These are phyloP conservation scores for Aegle marmelos DNA, from an alignment of 345 rosid species.

Conservation along the genomic window DNA sequence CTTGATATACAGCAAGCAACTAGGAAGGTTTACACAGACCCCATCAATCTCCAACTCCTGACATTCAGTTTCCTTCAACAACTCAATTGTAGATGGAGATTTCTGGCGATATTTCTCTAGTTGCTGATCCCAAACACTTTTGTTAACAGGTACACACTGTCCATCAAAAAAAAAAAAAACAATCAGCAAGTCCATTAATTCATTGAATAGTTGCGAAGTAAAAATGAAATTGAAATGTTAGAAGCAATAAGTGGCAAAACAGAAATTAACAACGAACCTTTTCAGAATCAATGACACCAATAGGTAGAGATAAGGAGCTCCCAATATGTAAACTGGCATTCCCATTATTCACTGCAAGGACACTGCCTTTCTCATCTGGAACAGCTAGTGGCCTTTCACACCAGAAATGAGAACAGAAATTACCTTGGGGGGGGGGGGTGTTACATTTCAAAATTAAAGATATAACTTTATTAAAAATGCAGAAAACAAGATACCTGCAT, in stretches of 20 bases:
- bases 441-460: not conserved
- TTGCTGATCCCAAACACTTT: slow-evolving; percentile 45
- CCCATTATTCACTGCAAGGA: slow-evolving; percentile 31
- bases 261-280: slow-evolving; percentile 39
- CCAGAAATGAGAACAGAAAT: not conserved
- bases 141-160: slow-evolving; percentile 42
- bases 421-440: not conserved
- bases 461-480: not conserved
- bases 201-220: not conserved
- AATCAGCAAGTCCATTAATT: slow-evolving; percentile 7
- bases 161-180: slow-evolving; percentile 9
- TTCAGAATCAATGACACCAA: slow-evolving; percentile 54
- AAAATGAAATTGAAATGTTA: not conserved
- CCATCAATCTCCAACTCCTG: slow-evolving; percentile 45
- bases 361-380: slow-evolving; percentile 42
- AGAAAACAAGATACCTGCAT: slow-evolving; percentile 53
- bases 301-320: slow-evolving; percentile 48
- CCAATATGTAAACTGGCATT: slow-evolving; percentile 33
- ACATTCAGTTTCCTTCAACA: slow-evolving; percentile 48
- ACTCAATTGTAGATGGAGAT: slow-evolving; percentile 56
- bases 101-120: slow-evolving; percentile 43
- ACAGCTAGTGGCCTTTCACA: slow-evolving; percentile 47
- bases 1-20: not conserved
- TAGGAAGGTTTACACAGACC: slow-evolving; percentile 35
- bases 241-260: not conserved